Base-by-base conservation (phyloP, 1,284 basidiomycete genomes). In the Tranzscheliella williamsii region DNA sequence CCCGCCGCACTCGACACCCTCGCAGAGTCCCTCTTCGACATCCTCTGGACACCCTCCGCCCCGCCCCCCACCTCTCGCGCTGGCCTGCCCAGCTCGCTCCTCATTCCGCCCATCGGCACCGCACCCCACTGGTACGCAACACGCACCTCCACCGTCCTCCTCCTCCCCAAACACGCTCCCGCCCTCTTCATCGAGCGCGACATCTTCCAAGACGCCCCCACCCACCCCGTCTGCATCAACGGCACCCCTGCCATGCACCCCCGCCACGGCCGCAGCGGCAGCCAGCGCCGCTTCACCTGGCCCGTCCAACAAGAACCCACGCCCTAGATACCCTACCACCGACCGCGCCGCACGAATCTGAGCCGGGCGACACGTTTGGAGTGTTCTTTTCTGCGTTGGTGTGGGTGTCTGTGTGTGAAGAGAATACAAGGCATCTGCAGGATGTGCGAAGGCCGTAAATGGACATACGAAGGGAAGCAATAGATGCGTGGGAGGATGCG, bases 61-160 rank as follows among this genome's bases (percentile, higher is more conserved):
- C 51, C 58, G 1, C 22, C 23, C 8, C 53, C 51, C 2, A 13
- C 22, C 6, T 39, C 47, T 15, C 17, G 50, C 13, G 32, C 44
- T 2, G 48, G 66, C 4, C 24, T 69, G 27, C 27, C 54, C 2
- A 48, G 51, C 18, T 62, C 63, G 12, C 36, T 69, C 18, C 39
- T 62, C 21, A 62, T 69, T 24, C 36, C 54, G 0, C 67, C 67
- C 6, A 30, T 67, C 5, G 12, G 44, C 7, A 18, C n/a, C 2
- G 21, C 12, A 2, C 32, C 11, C 7, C 53, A 55, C n/a, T 66
- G 58, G 57, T 69, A 69, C 34, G 67, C 53, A 1, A 66, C 67
- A 0, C 16, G 67, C 12, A 62, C 62, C 2, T 49, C 51, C 13
- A 69, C 67, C 4, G 51, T 69, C 18, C 49, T 66, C 24, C 43